Conservation (phyloP, 208 protist species). For the Porcisia hertigi region DNA sequence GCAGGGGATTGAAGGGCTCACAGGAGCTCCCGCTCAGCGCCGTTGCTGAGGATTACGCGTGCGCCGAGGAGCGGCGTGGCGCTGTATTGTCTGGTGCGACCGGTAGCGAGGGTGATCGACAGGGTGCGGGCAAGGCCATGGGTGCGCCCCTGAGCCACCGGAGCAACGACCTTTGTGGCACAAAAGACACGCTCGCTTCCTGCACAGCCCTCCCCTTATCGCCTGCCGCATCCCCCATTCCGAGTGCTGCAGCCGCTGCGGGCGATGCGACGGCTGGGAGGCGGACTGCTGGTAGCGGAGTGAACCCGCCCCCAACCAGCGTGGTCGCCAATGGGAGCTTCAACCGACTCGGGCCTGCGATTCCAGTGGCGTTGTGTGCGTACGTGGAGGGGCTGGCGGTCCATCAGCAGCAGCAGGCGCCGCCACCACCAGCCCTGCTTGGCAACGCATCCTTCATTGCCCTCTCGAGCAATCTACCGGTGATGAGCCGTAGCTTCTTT, state of each 20-base stretch:
- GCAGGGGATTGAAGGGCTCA: not conserved
- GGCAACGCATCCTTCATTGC: conserved; percentile 30
- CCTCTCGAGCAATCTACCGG: conserved; percentile 9
- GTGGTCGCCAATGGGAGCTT: conserved; percentile 22
- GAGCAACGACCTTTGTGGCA: conserved; percentile 1
- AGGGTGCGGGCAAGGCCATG: not conserved
- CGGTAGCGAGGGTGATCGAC: not conserved
- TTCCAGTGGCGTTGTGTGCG: conserved; percentile 18
- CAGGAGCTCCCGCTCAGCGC: not conserved
- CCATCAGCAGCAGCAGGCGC: conserved; percentile 31
- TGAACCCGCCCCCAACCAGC: not conserved
- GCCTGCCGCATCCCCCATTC: not conserved
- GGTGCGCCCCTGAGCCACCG: conserved; percentile 4
- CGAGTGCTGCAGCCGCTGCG: not conserved
- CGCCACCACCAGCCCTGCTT: conserved; percentile 26
- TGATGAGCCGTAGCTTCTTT: conserved; percentile 11
- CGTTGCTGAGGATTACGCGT: not conserved
- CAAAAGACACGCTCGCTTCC: not conserved
- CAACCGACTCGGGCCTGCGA: conserved; percentile 14
- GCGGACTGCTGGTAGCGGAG: not conserved
- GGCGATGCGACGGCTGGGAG: not conserved
- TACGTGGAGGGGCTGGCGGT: conserved; percentile 28
- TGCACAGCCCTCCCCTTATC: not conserved
- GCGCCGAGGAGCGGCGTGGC: not conserved
- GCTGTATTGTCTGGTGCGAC: not conserved